A percentile compares a stretch with the other conserved stretches of the same genome.
phyloP scores from a whole-genome alignment of 2,329 filamentous ascomycete species.

The Stylonectria norvegica region DNA sequence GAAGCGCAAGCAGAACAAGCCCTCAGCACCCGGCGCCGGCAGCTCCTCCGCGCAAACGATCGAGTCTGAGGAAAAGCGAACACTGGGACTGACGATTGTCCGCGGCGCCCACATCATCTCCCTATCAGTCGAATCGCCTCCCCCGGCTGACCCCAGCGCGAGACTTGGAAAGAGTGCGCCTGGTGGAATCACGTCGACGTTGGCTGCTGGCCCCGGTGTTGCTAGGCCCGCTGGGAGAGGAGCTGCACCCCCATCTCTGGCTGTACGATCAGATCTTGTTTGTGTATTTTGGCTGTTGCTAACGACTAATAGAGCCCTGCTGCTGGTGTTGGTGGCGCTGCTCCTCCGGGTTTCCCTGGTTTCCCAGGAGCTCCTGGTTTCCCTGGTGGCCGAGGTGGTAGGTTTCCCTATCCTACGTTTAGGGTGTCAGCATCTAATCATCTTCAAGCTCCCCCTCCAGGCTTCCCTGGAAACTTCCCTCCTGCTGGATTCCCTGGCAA shows the following conservation, averaged over 20 bases:
- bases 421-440: constrained; percentile 30
- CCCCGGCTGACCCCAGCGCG: constrained; percentile 87
- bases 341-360: constrained; percentile 58
- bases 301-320: constrained; percentile 62
- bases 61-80: constrained; percentile 94
- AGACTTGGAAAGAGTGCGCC: constrained; percentile 76
- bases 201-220: constrained; percentile 83
- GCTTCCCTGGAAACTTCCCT: constrained; percentile 37
- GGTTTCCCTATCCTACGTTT: constrained; percentile 29
- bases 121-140: constrained; percentile 90
- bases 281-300: constrained; percentile 10
- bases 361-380: constrained; percentile 49
- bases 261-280: constrained; percentile 60
- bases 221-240: constrained; percentile 88
- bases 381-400: constrained; percentile 52
- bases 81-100: constrained; percentile 90
- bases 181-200: constrained; percentile 64
- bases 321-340: constrained; percentile 73
- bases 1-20: constrained; percentile 78
- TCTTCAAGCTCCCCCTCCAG: constrained; percentile 43
- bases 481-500: too few species aligned
- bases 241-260: constrained; percentile 67
- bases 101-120: constrained; percentile 94
- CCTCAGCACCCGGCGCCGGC: constrained; percentile 59
- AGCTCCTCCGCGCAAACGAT: constrained; percentile 64